Evolutionary conservation across 805 yeast species (phyloP), one percentile per base, ranked within the genome.

Genomic region (Candida insectalens): DNA sequence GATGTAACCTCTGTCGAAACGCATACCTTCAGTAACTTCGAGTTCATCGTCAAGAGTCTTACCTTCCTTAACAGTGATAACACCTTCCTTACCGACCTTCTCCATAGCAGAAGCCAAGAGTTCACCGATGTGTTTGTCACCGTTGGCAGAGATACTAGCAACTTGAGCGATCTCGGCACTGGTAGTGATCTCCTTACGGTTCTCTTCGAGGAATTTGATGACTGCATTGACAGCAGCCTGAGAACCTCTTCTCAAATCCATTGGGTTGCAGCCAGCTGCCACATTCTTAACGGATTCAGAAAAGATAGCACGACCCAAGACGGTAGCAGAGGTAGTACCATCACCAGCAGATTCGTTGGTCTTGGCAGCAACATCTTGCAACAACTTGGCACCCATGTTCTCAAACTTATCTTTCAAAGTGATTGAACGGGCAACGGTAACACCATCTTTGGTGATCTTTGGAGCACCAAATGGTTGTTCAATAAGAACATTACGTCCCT

Each of bases 71-170:
- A 89, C 92, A 47, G 97, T 89, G 60, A 89, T 88, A 43, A 89
- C 97, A 70, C 98, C 98, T 62, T 89, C 97, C 65, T 89, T 87
- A 50, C 98, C 98, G 40, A 89, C 98, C 62, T 88, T 88, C 65
- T 87, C 96, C 94, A 89, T 89, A 45, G 98, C 97, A 36, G 80
- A 74, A 35, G 97, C 95, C 56, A 89, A 71, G 48, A 92, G 68
- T 56, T 72, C 67, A 59, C 98, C 98, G 46, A 89, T 83, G 68
- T 88, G 95, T 20, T 70, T 55, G 58, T 89, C 98, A 44, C 97
- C 97, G 60, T 89, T 89, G 44, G 97, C 96, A 36, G 96, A 84
- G 52, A 89, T 89, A 36, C 96, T 84, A 41, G 98, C 98, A 33
- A 89, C 97, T 69, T 89, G 97, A 26, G 96, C 95, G 49, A 89